These are phyloP conservation scores for Handroanthus guayacan DNA, from an alignment of 257 asterid species.

Conservation along the genomic window DNA sequence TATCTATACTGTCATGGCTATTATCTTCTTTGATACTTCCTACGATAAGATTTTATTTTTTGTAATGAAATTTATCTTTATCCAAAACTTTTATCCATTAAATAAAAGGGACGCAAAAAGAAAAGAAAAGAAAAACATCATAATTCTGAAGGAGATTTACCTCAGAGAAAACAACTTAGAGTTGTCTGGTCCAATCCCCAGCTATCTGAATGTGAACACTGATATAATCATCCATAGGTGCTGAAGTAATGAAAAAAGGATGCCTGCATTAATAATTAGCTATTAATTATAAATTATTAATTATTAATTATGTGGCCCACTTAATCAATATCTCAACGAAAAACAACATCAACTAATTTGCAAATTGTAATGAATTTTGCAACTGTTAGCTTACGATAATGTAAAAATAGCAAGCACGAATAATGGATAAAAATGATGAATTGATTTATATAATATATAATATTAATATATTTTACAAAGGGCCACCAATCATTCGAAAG, in stretches of 20 bases:
- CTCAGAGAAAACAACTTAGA: conserved; percentile 73
- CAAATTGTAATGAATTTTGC: neutral
- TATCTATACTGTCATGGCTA: neutral
- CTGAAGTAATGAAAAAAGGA: conserved; percentile 88
- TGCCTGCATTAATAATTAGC: conserved; percentile 59
- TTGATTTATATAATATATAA: neutral
- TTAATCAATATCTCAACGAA: conserved; percentile 5
- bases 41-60: neutral
- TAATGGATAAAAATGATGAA: neutral
- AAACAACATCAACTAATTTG: neutral
- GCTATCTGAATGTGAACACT: conserved; percentile 84
- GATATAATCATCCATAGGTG: conserved; percentile 80
- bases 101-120: too few species aligned
- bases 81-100: too few species aligned
- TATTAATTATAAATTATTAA: too few species aligned
- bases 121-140: too few species aligned
- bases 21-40: too few species aligned
- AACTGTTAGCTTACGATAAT: neutral
- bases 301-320: conserved; percentile 2
- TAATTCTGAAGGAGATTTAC: conserved; percentile 36
- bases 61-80: neutral
- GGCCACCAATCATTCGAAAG: neutral
- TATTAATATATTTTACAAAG: neutral
- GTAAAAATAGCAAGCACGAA: conserved; percentile 6
- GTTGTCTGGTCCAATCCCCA: conserved; percentile 93